Base-by-base conservation (phyloP, 768 basidiomycete genomes). In the Boletus vermiculosoides region DNA sequence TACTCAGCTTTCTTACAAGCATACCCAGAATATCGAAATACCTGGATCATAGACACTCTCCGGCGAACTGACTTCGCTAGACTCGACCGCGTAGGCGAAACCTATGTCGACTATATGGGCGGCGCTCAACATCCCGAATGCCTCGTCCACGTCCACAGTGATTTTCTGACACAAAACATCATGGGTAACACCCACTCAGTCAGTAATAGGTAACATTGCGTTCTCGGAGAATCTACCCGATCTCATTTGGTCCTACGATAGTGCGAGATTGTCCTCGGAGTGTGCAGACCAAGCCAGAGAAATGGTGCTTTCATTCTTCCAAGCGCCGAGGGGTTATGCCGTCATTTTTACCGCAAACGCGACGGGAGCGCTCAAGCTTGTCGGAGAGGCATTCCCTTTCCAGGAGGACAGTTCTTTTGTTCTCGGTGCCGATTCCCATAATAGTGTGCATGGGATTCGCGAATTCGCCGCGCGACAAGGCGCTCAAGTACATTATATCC, bases 91-190 rank as follows among this genome's bases (percentile, higher is more conserved):
- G 73, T 75, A 10, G 83, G 83, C 7, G 88, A 92, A 74, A 87
- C 85, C 10, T 92, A 92, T 57, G 86, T 91, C 58, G 91, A 93
- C 65, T 92, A 88, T 61, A 92, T 92, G 88, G 91, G 91, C 31
- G 90, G 88, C 23, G 82, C 88, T 0, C 75, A 92, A 34, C 90
- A 90, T 60, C 91, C 91, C 12, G 87, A 90, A 63, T 87, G 84
- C 62, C 82, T 93, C 34, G 81, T 92, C 56, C 80, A 79, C 39
- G 81, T 83, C 11, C 88, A 92, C 62, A 78, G 84, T 40, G 81
- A 83, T 49, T 90, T 92, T 66, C 79, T 93, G 33, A 82, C 78
- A 40, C 75, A 74, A 50, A 83, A 72, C 65, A 78, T 92, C 44
- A 79, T 93, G 56, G 91, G 90, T 1, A 92, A 93, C 68, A 92